Percentiles rank a stretch among this genome's conserved stretches.
Conservation (phyloP, 2,329 filamentous ascomycete genomes). For the Septoria petroselini region DNA sequence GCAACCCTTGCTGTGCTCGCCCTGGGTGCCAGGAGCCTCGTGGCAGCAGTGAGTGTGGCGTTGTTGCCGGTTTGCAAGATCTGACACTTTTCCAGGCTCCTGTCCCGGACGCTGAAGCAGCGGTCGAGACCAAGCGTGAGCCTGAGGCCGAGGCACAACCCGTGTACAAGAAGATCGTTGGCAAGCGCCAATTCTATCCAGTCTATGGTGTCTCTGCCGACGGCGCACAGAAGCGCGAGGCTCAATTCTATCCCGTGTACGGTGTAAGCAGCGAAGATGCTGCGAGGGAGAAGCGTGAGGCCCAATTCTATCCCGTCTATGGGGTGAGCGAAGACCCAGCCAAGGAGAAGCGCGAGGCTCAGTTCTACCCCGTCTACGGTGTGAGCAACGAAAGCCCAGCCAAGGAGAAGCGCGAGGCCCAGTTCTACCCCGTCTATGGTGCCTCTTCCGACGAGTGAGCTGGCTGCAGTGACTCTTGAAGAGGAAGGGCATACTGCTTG, state of each 20-base stretch:
- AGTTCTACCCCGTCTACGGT: slow-evolving; percentile 1
- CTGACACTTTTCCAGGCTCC: slow-evolving; percentile 7
- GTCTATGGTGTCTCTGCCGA: slow-evolving; percentile 1
- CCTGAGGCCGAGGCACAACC: background rate
- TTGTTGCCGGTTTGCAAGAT: background rate
- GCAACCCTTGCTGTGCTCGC: background rate
- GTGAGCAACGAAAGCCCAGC: background rate
- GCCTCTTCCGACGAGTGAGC: too few species aligned
- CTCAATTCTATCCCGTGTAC: slow-evolving; percentile 3
- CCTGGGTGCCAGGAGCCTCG: slow-evolving; percentile 3
- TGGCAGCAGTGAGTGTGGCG: background rate
- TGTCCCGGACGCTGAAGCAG: background rate
- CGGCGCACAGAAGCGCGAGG: slow-evolving; percentile 1
- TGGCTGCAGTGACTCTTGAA: too few species aligned
- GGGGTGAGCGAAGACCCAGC: background rate
- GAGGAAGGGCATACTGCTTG: too few species aligned
- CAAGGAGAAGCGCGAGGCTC: background rate
- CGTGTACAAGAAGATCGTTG: slow-evolving; percentile 10
- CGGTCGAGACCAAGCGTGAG: background rate
- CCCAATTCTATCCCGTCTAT: background rate
- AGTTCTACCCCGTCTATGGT: slow-evolving; percentile 3
- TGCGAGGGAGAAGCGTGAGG: background rate
- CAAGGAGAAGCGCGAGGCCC: slow-evolving; percentile 1
- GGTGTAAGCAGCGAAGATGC: background rate
- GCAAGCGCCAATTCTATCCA: slow-evolving; percentile 12